Base-by-base conservation (phyloP, 441 rosid genomes). In the Populus trichocarpa region DNA sequence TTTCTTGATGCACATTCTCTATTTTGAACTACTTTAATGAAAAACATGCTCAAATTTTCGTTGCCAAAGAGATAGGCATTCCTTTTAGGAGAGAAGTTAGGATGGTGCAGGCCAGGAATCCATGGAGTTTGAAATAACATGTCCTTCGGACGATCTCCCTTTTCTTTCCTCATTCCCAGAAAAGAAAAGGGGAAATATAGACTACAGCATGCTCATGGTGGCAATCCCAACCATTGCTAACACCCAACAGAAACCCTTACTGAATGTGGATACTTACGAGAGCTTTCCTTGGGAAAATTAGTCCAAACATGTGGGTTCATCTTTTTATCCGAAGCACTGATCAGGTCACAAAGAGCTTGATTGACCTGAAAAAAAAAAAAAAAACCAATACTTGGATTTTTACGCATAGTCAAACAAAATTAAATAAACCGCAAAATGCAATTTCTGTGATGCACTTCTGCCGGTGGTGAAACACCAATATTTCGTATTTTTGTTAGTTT, bases 341-440 rank as follows among this genome's bases (percentile, higher is more conserved):
- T 84, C 89, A 94, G 82, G 67, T 93, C 95, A 0, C 83, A 73
- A 75, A 96, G 99, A 78, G 97, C 89, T 83, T 88, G 89, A 86
- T 30, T 30, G 32, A 30, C 32, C 32, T 30, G 32, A 30, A 30
- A 30, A 30, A 3, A 30, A 3, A 30, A 32, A n/a, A 26, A 57
- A 20, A 65, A 26, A 25, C 18, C 18, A 22, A 16, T n/a, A 70
- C 6, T 22, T 2, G 65, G 12, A 18, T 26, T 50, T 30, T 79
- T 76, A 78, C 75, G 46, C 28, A n/a, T 12, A 18, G 59, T 25
- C 25, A 50, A 75, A 61, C 67, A 22, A 11, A 72, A 36, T 33
- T 26, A 59, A 70, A 59, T 72, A 53, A 36, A 5, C 42, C 11
- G 32, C 7, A 50, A 66, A 30, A 9, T 22, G 11, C 4, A 78